Evolutionary conservation across 108 stramenopile genomes (phyloP), one percentile per base, ranked within the genome.

Genomic region (Skeletonema potamos): DNA sequence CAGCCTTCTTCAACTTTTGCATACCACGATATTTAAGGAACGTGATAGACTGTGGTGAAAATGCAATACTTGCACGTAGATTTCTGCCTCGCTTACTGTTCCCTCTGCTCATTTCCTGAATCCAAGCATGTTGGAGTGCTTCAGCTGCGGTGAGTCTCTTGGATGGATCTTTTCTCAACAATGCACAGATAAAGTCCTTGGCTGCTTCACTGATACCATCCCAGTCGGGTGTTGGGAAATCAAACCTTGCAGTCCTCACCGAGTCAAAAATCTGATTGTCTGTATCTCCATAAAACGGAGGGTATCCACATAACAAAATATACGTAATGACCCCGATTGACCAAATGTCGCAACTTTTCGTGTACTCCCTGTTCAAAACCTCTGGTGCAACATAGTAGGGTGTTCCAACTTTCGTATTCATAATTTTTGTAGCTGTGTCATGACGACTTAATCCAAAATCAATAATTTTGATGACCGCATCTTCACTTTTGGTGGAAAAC

Each of bases 401-500:
- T 3, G 90, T 91, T 4, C 88, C 97, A 24, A 93, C 93, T 65
- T 91, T 94, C 15, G 97, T 97, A 66, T 95, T 95, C 95, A 98
- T 92, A 43, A 92, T 84, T 22, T 86, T 86, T 33, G 85, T 68
- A 44, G 82, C 82, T 41, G 86, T 69, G 54, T 86, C 92, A 68
- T 98, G 94, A 43, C 96, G 92, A 10, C 90, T 89, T 58, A 99
- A 84, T 39, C 99, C 99, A 74, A 99, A 99, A 72, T 99, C 99
- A 73, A 99, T 98, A 72, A 99, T 96, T 74, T 97, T 98, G 43
- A 99, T 86, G 32, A 84, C 85, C 3, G 95, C 70, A 66, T 87
- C 85, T 58, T 97, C 95, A 1, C 76, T 85, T 36, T 85, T 78
- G 20, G 84, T 90, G 28, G 90, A 70, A 64, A 99, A 94, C 8